phyloP scores from a whole-genome alignment of 805 yeast species.

The Kazachstania psychrophila region DNA sequence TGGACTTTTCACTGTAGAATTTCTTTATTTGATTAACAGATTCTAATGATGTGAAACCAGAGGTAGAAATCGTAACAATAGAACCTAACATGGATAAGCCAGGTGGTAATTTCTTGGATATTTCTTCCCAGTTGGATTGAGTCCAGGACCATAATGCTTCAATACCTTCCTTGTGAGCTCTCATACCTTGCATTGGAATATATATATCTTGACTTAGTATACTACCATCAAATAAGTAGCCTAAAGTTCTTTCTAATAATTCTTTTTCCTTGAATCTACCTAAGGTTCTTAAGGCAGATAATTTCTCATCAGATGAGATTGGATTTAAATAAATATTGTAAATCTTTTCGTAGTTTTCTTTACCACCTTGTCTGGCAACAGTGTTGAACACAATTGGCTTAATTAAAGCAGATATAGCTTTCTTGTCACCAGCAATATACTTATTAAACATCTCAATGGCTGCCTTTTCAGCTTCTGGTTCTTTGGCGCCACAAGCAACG shows the following conservation, averaged over 20 bases:
- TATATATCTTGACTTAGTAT: constrained; percentile 64
- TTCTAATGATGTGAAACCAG: constrained; percentile 49
- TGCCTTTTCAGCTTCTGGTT: constrained; percentile 38
- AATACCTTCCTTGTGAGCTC: constrained; percentile 54
- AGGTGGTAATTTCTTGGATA: constrained; percentile 65
- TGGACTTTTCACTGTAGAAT: constrained; percentile 45
- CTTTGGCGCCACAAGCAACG: constrained; percentile 48
- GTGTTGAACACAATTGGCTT: constrained; percentile 54
- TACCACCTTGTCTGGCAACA: constrained; percentile 58
- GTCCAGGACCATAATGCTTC: constrained; percentile 68
- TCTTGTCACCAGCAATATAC: constrained; percentile 52
- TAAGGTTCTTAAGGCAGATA: constrained; percentile 57
- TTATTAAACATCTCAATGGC: constrained; percentile 43
- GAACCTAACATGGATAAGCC: constrained; percentile 71
- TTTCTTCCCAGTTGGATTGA: constrained; percentile 59
- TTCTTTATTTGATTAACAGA: constrained; percentile 42
- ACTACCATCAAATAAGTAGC: constrained; percentile 48
- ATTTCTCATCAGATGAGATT: constrained; percentile 52
- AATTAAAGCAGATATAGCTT: constrained; percentile 66
- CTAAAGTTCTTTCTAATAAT: constrained; percentile 48
- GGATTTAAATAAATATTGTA: constrained; percentile 54
- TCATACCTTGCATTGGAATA: constrained; percentile 68
- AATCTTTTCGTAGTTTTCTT: constrained; percentile 52
- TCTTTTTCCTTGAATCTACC: constrained; percentile 51
- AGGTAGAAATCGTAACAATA: constrained; percentile 53